phyloP scores from a whole-genome alignment of 768 basidiomycete genomes.

The Boletus pseudo-olivaceus region DNA sequence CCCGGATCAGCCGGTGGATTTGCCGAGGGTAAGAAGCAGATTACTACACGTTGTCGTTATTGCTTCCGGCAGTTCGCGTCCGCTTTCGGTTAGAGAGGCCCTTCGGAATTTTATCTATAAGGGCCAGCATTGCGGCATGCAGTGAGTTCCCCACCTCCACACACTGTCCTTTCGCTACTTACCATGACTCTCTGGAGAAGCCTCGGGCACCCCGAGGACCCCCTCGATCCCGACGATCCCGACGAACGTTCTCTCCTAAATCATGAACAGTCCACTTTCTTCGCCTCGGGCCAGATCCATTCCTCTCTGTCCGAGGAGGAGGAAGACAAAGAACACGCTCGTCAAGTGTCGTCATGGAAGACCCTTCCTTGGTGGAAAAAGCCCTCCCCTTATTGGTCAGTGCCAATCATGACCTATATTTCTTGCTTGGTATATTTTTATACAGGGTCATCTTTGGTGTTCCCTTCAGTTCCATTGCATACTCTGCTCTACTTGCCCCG shows the following conservation, averaged over 20 bases:
- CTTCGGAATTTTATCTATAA: neutral
- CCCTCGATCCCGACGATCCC: conserved; percentile 44
- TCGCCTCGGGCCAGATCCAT: conserved; percentile 11
- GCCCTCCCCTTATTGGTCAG: conserved; percentile 73
- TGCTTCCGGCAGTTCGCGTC: neutral
- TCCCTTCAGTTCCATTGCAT: conserved; percentile 54
- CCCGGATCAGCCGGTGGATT: neutral
- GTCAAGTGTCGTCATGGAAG: conserved; percentile 25
- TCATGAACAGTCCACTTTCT: conserved; percentile 37
- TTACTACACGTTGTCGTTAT: neutral
- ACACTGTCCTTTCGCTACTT: neutral
- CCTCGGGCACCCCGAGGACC: conserved; percentile 5
- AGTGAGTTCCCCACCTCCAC: too few relatives aligned
- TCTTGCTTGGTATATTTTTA: neutral
- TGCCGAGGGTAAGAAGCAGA: too few relatives aligned
- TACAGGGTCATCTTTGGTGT: conserved; percentile 50
- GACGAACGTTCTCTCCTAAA: conserved; percentile 42
- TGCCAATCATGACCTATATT: neutral
- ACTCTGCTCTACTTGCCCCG: conserved; percentile 60
- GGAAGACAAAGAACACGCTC: conserved; percentile 29
- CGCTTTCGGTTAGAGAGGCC: neutral
- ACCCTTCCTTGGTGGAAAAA: conserved; percentile 69
- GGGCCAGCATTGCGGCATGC: neutral
- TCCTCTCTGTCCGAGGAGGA: conserved; percentile 13
- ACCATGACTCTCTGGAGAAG: conserved; percentile 16